These are phyloP conservation scores for Emericellopsis cladophorae DNA, from an alignment of 2,329 filamentous ascomycete genomes.

Conservation along the genomic window DNA sequence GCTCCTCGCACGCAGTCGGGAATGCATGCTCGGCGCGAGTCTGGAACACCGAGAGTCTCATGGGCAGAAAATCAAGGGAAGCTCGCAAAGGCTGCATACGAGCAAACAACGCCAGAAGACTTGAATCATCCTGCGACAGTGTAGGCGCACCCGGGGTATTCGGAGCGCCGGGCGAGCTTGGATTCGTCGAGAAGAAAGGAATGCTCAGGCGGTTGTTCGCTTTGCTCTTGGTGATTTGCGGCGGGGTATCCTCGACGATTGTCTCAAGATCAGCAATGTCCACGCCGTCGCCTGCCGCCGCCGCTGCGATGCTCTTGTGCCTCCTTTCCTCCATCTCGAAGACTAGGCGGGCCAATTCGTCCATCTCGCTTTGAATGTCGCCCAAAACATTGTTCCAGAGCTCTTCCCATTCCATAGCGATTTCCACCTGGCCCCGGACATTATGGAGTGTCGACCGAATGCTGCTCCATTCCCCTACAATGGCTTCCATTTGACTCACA, in stretches of 20 bases:
- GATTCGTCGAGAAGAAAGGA: slow-evolving; percentile 48
- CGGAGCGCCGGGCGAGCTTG: slow-evolving; percentile 42
- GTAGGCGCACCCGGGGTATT: slow-evolving; percentile 41
- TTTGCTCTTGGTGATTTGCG: slow-evolving; percentile 34
- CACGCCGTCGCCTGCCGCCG: slow-evolving; percentile 45
- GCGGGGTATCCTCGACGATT: slow-evolving; percentile 78
- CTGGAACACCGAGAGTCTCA: slow-evolving; percentile 82
- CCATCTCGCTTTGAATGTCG: slow-evolving; percentile 81
- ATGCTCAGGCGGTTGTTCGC: slow-evolving; percentile 58
- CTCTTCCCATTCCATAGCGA: slow-evolving; percentile 98
- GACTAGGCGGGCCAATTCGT: slow-evolving; percentile 65
- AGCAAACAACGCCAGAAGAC: slow-evolving; percentile 79
- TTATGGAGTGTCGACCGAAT: slow-evolving; percentile 66
- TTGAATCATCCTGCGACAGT: slow-evolving; percentile 68
- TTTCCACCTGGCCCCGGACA: slow-evolving; percentile 83
- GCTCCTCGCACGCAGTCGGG: slow-evolving; percentile 80
- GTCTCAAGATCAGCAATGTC: slow-evolving; percentile 87
- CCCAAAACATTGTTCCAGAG: slow-evolving; percentile 89
- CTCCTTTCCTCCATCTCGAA: slow-evolving; percentile 98
- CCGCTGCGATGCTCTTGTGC: slow-evolving; percentile 62
- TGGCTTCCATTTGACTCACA: slow-evolving; percentile 80
- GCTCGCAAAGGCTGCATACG: slow-evolving; percentile 89
- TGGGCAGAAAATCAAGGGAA: slow-evolving; percentile 88
- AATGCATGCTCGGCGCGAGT: slow-evolving; percentile 66
- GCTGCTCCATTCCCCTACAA: slow-evolving; percentile 71